Conservation (phyloP, 768 basidiomycete genomes). For the Ephemerocybe angulata region DNA sequence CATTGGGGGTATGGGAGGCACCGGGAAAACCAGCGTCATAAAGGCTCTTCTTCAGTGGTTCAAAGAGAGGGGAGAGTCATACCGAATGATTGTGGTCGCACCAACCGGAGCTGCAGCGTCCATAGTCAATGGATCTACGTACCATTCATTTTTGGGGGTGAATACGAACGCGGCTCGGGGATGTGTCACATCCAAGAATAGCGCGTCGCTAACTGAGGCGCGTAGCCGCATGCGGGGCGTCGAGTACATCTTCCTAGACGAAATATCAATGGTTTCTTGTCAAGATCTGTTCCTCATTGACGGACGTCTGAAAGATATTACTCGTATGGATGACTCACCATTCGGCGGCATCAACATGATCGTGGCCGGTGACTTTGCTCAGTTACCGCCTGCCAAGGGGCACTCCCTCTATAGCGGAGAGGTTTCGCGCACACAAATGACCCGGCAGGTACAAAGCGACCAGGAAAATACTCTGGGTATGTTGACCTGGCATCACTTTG, state of each 20-base stretch:
- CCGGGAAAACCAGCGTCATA: constrained; percentile 25
- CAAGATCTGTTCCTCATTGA: constrained; percentile 27
- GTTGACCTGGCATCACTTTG: constrained; percentile 32
- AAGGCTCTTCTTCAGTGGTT: neutral
- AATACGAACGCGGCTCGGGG: neutral
- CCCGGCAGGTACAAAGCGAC: neutral
- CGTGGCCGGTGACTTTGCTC: constrained; percentile 44
- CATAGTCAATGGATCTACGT: constrained; percentile 1
- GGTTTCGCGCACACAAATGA: neutral
- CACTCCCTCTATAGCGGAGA: neutral
- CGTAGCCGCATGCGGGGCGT: constrained; percentile 28
- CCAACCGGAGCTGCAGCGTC: constrained; percentile 3
- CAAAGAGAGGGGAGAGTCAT: neutral
- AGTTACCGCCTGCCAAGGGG: constrained; percentile 30
- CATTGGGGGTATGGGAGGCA: constrained; percentile 31
- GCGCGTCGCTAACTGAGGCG: neutral
- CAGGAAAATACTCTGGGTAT: constrained; percentile 25
- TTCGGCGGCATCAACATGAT: constrained; percentile 40
- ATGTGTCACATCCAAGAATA: neutral
- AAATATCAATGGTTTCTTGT: constrained; percentile 38
- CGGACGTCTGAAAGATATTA: constrained; percentile 14
- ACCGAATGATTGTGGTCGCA: neutral
- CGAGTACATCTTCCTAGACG: constrained; percentile 41
- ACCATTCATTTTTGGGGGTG: constrained; percentile 3
- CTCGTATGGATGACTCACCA: constrained; percentile 14